Evolutionary conservation across 768 basidiomycete genomes (phyloP).

Genomic region (Rhizopogon salebrosus): DNA sequence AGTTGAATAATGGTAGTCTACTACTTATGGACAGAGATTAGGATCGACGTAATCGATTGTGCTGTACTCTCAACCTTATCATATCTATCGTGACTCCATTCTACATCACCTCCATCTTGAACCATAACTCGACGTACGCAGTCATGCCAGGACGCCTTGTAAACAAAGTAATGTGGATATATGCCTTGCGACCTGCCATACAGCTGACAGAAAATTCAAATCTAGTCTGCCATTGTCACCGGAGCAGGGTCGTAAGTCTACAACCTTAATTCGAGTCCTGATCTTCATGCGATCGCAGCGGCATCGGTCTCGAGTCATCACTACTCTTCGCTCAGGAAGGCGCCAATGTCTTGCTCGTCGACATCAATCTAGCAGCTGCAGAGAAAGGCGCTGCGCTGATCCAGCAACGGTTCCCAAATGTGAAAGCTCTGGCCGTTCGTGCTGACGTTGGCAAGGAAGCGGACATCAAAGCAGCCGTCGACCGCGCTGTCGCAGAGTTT

Average conservation of each 20-base stretch:
- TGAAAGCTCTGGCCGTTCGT: slow-evolving; percentile 63
- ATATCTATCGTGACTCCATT: too few species aligned
- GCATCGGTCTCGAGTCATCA: slow-evolving; percentile 95
- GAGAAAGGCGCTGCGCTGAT: slow-evolving; percentile 65
- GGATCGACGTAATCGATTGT: too few species aligned
- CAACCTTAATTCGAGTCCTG: slow-evolving; percentile 7
- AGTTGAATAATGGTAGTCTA: too few species aligned
- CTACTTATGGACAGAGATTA: too few species aligned
- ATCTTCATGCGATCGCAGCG: slow-evolving; percentile 45
- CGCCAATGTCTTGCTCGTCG: slow-evolving; percentile 83
- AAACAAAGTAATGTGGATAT: slow-evolving; percentile 43
- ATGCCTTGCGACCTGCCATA: background rate
- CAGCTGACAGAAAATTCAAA: slow-evolving; percentile 8
- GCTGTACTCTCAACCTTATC: too few species aligned
- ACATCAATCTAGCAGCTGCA: slow-evolving; percentile 77
- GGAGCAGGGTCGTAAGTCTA: slow-evolving; percentile 80
- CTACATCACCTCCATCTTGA: background rate
- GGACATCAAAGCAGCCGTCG: slow-evolving; percentile 80
- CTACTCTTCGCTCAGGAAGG: slow-evolving; percentile 93
- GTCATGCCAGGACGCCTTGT: slow-evolving; percentile 64
- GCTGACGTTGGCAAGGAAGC: slow-evolving; percentile 88
- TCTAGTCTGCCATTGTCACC: slow-evolving; percentile 73
- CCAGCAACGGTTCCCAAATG: slow-evolving; percentile 58
- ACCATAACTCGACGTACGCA: slow-evolving; percentile 5
- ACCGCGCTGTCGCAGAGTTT: slow-evolving; percentile 73